phyloP scores from a whole-genome alignment of 495 filamentous ascomycete species.

The Zalerion maritima region DNA sequence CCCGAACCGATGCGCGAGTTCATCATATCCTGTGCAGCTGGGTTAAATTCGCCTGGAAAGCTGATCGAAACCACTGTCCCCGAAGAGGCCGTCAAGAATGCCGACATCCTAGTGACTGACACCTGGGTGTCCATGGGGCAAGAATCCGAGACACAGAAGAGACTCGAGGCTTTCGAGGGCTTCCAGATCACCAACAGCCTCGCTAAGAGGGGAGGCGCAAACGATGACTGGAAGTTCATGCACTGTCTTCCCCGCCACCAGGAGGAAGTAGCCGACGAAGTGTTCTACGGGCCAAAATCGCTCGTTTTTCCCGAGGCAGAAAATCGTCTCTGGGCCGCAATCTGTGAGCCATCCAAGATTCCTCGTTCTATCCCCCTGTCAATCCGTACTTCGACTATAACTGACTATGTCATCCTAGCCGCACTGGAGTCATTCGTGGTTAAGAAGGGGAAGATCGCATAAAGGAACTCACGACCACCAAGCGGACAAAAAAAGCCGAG shows the following conservation, averaged over 20 bases:
- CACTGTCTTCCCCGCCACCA: conserved; percentile 90
- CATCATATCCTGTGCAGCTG: conserved; percentile 45
- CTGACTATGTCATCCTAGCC: conserved; percentile 27
- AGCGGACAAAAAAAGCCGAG: too few species aligned
- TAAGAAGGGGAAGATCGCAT: conserved; percentile 57
- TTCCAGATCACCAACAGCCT: conserved; percentile 81
- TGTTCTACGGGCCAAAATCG: conserved; percentile 71
- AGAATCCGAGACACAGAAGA: conserved; percentile 63
- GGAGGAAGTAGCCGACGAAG: conserved; percentile 88
- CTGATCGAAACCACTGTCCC: conserved; percentile 62
- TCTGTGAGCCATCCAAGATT: conserved; percentile 32
- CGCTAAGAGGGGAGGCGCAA: conserved; percentile 72
- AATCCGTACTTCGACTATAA: conserved; percentile 1
- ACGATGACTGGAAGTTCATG: conserved; percentile 92
- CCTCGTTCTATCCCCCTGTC: background rate
- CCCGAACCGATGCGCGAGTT: conserved; percentile 51
- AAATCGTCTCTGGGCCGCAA: conserved; percentile 82
- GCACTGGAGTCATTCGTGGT: conserved; percentile 81
- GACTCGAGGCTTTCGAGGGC: conserved; percentile 68
- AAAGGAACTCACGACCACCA: too few species aligned
- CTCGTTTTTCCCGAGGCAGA: conserved; percentile 90
- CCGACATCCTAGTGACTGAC: conserved; percentile 85
- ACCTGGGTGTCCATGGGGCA: conserved; percentile 98
- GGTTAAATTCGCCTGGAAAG: conserved; percentile 43
- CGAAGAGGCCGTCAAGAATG: conserved; percentile 76